Evolutionary conservation across 768 basidiomycete genomes (phyloP), one percentile per base, ranked within the genome.

Genomic region (Podaxis sp.): DNA sequence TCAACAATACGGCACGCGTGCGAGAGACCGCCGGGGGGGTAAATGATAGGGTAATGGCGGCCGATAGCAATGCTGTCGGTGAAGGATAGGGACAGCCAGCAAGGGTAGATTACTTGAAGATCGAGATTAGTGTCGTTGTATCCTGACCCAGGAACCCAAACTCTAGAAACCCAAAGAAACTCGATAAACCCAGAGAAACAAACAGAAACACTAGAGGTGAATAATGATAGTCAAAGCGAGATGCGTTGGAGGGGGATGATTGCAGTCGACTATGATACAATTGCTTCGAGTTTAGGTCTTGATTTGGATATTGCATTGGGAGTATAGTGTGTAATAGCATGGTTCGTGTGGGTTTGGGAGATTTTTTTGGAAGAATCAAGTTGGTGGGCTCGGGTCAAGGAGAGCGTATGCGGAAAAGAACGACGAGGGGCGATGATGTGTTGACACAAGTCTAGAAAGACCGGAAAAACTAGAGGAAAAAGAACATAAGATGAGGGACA

Each of bases 251-350:
- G 38, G 50, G 38, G 40, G 42, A 27, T 46, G 28, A 60, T 50
- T 60, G 59, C 59, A 60, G 59, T 53, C 59, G 59, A 44, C 59
- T 60, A 60, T 60, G 59, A 60, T 60, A 60, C 59, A 60, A 53
- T 60, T 60, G 51, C 51, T 54, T 59, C 48, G 37, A 57, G 13
- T 57, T 57, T 48, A 5, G 32, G 52, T 59, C n/a, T 53, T 53
- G 59, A 36, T 60, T 60, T 60, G 51, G 38, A 58, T 59, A 59
- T 32, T 32, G 32, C 32, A 9, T 32, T 32, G 1, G 9, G 38
- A 46, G 37, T 37, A 18, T 53, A 60, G 40, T 53, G 59, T 27
- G 51, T 44, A 40, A 53, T 60, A 27, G 42, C 28, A 44, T 53
- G 59, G 38, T 53, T 54, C 40, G 36, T 37, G n/a, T 51, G 59